phyloP scores from a whole-genome alignment of 306 rosid genomes.

The Abrus pulchellus region DNA sequence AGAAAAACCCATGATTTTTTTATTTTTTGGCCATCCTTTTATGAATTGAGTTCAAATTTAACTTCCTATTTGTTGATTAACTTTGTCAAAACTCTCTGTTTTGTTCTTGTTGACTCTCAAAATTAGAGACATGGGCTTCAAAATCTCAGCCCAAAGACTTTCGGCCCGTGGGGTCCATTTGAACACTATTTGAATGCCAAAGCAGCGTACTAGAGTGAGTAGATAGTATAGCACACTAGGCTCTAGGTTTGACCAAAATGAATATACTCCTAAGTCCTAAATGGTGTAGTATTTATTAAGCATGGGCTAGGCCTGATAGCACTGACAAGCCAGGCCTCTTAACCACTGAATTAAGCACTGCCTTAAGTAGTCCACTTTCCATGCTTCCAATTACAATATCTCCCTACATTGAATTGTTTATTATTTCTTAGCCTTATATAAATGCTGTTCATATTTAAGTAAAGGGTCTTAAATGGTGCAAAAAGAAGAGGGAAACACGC shows the following conservation, averaged over 20 bases:
- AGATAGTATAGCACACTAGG: not conserved
- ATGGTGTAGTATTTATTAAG: constrained; percentile 5
- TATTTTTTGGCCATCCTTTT: too few species aligned
- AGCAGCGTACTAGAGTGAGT: constrained; percentile 1
- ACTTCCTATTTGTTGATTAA: too few species aligned
- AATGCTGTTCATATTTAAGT: not conserved
- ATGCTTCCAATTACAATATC: not conserved
- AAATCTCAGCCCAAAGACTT: constrained; percentile 23
- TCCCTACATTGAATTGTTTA: constrained; percentile 17
- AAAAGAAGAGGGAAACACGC: not conserved
- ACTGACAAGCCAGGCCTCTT: constrained; percentile 41
- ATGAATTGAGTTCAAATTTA: too few species aligned
- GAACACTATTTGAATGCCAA: not conserved
- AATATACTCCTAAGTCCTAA: not conserved
- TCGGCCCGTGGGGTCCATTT: constrained; percentile 7
- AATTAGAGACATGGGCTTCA: constrained; percentile 7
- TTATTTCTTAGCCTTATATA: not conserved
- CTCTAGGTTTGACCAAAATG: constrained; percentile 26
- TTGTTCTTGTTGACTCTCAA: too few species aligned
- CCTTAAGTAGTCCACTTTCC: constrained; percentile 28
- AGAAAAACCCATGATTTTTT: too few species aligned
- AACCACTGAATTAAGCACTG: not conserved
- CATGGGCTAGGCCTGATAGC: constrained; percentile 28
- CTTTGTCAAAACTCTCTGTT: too few species aligned
- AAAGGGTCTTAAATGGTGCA: not conserved